Conservation (phyloP, 805 yeast species). For the Ogataea dorogensis region DNA sequence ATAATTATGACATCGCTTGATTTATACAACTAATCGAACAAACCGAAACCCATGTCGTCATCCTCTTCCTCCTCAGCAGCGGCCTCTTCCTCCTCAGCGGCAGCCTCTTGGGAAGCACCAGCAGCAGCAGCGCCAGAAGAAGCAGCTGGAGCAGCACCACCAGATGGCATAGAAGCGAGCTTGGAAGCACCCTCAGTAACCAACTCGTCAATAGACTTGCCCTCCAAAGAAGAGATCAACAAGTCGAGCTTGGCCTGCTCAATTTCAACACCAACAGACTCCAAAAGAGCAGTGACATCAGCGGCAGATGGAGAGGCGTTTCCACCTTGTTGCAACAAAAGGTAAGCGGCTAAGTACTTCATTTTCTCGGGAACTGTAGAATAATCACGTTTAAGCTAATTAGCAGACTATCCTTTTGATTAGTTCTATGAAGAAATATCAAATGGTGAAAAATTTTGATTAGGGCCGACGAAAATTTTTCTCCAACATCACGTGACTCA, state of each 20-base stretch:
- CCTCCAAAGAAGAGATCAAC: conserved; percentile 84
- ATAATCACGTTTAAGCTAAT: conserved; percentile 76
- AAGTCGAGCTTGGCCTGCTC: conserved; percentile 83
- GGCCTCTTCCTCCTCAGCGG: conserved; percentile 65
- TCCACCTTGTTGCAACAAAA: conserved; percentile 97
- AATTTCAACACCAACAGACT: conserved; percentile 94
- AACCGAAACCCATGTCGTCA: conserved; percentile 7
- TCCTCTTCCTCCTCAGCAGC: conserved; percentile 42
- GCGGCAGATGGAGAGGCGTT: conserved; percentile 90
- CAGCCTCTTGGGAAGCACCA: conserved; percentile 68
- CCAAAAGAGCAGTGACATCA: conserved; percentile 83
- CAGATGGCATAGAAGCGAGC: conserved; percentile 96
- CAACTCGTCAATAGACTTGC: conserved; percentile 87
- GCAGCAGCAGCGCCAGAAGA: conserved; percentile 70
- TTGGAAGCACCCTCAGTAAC: conserved; percentile 93
- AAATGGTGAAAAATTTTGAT: conserved; percentile 15
- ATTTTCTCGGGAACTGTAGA: conserved; percentile 44
- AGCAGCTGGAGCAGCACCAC: conserved; percentile 91
- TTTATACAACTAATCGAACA: conserved; percentile 34
- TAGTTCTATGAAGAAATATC: conserved; percentile 9
- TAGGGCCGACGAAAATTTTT: conserved; percentile 4
- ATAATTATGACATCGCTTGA: conserved; percentile 8
- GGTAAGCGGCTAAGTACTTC: conserved; percentile 99
- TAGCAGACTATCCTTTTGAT: conserved; percentile 80
- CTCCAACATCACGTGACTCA: conserved; percentile 10